Percentiles rank a stretch among this genome's conserved stretches.
These are phyloP conservation scores for Phytophthora rubi DNA, from an alignment of 352 stramenopile species.

Conservation along the genomic window DNA sequence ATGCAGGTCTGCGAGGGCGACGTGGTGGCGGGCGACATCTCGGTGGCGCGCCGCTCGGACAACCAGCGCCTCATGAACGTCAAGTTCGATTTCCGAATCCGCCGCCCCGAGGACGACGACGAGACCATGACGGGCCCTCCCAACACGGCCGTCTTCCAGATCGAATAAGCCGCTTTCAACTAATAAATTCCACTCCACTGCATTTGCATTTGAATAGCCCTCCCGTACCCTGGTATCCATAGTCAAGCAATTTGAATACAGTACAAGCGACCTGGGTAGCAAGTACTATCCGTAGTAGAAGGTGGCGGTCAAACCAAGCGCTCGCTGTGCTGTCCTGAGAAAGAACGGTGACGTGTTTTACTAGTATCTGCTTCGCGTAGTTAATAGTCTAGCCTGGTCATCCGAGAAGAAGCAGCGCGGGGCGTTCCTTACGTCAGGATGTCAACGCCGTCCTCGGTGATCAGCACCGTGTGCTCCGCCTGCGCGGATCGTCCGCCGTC, in stretches of 20 bases:
- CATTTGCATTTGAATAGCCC: background rate
- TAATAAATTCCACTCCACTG: slow-evolving; percentile 43
- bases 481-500: slow-evolving; percentile 95
- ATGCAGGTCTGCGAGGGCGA: slow-evolving; percentile 88
- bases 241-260: too few relatives aligned
- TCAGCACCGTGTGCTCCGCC: slow-evolving; percentile 98
- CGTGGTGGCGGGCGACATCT: slow-evolving; percentile 68
- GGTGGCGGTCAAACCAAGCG: too few relatives aligned
- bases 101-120: slow-evolving; percentile 66
- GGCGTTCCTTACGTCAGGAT: slow-evolving; percentile 87
- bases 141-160: slow-evolving; percentile 80
- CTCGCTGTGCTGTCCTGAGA: too few relatives aligned
- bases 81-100: slow-evolving; percentile 83
- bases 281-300: too few relatives aligned
- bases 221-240: too few relatives aligned
- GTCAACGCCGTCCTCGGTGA: slow-evolving; percentile 95
- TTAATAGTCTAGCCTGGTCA: slow-evolving; percentile 7
- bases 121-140: slow-evolving; percentile 49
- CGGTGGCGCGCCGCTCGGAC: slow-evolving; percentile 78
- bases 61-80: slow-evolving; percentile 92
- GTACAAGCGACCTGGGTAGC: too few relatives aligned
- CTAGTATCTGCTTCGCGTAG: slow-evolving; percentile 6
- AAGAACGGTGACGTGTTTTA: background rate
- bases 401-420: background rate
- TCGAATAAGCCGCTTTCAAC: slow-evolving; percentile 67